Conservation (phyloP, 1,139 yeast genomes). For the Yamadazyma buinensis region DNA sequence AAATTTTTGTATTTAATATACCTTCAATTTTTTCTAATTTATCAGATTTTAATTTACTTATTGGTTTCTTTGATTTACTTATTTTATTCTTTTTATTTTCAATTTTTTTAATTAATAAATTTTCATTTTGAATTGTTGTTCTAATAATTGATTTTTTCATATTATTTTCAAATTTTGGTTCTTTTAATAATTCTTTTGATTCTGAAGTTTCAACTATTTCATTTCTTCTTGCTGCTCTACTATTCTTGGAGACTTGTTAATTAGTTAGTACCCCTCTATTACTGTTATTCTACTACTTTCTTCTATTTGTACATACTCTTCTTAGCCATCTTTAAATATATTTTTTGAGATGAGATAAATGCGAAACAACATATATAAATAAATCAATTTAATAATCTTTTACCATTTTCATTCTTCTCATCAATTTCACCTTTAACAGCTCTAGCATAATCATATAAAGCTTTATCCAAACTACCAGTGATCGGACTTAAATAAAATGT, state of each 20-base stretch:
- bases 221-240: conserved; percentile 77
- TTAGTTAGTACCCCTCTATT: conserved; percentile 1
- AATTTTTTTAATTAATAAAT: conserved; percentile 53
- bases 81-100: conserved; percentile 43
- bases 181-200: conserved; percentile 43
- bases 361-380: too few relatives aligned
- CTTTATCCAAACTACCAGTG: conserved; percentile 24
- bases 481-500: conserved; percentile 28
- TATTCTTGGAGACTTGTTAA: conserved; percentile 53
- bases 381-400: conserved; percentile 18
- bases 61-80: conserved; percentile 27
- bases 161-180: conserved; percentile 60
- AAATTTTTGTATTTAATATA: conserved; percentile 56
- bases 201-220: conserved; percentile 31
- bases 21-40: conserved; percentile 54
- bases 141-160: conserved; percentile 62
- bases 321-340: conserved; percentile 26
- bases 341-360: conserved; percentile 1
- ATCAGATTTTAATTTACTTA: conserved; percentile 34
- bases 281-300: neutral
- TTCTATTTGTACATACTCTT: conserved; percentile 21
- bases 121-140: conserved; percentile 66
- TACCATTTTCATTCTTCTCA: conserved; percentile 26
- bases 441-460: conserved; percentile 27
- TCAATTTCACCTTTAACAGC: conserved; percentile 22